A percentile compares a stretch with the other conserved stretches of the same genome.
These are phyloP conservation scores for Coemansia sp. DNA, from an alignment of 192 early-diverging fungal genomes.

Conservation along the genomic window DNA sequence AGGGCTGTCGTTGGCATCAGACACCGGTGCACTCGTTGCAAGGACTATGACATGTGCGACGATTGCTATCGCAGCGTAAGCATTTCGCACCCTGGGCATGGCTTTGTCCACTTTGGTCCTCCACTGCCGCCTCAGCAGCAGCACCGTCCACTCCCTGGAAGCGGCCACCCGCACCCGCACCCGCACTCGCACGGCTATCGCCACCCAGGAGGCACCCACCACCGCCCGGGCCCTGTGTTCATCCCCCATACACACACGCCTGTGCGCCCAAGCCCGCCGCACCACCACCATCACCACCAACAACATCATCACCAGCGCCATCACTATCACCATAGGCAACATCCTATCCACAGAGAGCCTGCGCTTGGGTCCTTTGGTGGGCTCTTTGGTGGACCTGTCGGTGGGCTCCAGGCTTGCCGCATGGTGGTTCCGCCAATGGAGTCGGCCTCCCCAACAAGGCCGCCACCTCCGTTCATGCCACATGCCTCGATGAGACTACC, in stretches of 20 bases:
- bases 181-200: constrained; percentile 6
- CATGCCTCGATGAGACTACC: background rate
- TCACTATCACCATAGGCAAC: background rate
- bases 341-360: background rate
- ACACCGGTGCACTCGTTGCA: constrained; percentile 62
- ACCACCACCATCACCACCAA: constrained; percentile 1
- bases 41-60: constrained; percentile 56
- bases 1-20: constrained; percentile 55
- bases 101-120: constrained; percentile 47
- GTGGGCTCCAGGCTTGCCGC: constrained; percentile 2
- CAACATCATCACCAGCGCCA: background rate
- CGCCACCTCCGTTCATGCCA: background rate
- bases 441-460: background rate
- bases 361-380: background rate
- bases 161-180: constrained; percentile 2
- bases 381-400: too few relatives aligned
- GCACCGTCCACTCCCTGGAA: background rate
- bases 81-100: constrained; percentile 38
- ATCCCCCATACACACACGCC: background rate
- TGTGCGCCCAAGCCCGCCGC: background rate
- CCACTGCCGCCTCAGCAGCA: constrained; percentile 8
- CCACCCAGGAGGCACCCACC: constrained; percentile 5
- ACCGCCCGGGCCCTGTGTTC: background rate
- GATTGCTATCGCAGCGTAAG: constrained; percentile 50
- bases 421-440: constrained; percentile 14